Conservation (phyloP, 2,329 filamentous ascomycete species). For the Trichoderma lentiforme region DNA sequence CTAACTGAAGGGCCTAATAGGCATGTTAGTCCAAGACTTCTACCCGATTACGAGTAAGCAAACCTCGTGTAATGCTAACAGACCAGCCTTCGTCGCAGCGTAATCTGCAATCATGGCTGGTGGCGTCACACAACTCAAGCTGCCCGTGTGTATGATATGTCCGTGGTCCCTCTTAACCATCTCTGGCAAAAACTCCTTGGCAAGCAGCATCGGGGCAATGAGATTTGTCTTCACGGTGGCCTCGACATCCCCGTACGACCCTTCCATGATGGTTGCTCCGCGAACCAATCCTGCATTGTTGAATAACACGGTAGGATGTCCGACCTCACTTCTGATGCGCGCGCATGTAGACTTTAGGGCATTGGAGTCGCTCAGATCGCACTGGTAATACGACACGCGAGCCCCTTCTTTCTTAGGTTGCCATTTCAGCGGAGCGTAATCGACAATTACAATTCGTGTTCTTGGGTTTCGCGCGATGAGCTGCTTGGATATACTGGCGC, state of each 20-base stretch:
- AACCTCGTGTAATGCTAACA: constrained; percentile 30
- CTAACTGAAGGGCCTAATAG: constrained; percentile 29
- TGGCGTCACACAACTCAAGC: constrained; percentile 52
- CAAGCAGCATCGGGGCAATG: constrained; percentile 56
- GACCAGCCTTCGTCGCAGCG: constrained; percentile 49
- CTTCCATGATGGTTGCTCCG: constrained; percentile 29
- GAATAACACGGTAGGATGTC: constrained; percentile 37
- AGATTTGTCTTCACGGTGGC: constrained; percentile 45
- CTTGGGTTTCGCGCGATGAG: constrained; percentile 26
- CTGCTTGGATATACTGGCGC: constrained; percentile 31
- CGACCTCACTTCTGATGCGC: constrained; percentile 31
- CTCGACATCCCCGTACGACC: constrained; percentile 29
- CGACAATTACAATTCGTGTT: constrained; percentile 34
- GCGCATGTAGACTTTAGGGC: constrained; percentile 30
- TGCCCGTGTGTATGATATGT: constrained; percentile 61
- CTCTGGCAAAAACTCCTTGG: constrained; percentile 56
- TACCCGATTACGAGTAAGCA: not conserved
- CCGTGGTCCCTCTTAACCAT: constrained; percentile 60
- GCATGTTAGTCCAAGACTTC: not conserved
- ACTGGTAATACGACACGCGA: constrained; percentile 32
- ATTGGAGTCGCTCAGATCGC: constrained; percentile 34
- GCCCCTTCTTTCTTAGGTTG: constrained; percentile 18
- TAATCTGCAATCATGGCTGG: constrained; percentile 59
- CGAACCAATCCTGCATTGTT: constrained; percentile 36
- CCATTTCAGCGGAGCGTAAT: constrained; percentile 33